Evolutionary conservation across 805 yeast species (phyloP), one percentile per base, ranked within the genome.

Genomic region (Starmerella floricola): DNA sequence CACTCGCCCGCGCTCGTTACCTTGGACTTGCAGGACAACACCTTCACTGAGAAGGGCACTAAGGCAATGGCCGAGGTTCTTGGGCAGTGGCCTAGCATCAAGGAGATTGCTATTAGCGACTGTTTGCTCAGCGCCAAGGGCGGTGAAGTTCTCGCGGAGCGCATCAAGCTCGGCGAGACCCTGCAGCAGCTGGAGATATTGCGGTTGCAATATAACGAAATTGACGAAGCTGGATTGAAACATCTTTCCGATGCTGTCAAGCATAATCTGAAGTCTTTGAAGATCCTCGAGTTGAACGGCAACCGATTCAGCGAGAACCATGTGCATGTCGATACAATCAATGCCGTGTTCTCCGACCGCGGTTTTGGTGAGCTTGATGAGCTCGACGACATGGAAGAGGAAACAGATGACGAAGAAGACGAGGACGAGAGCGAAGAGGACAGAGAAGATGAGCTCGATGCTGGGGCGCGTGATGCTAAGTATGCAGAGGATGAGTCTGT

Each of bases 1-100:
- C 60, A 68, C 48, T 76, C 82, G 58, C 66, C 68, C 21, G 64
- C 71, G 19, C 71, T 91, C 54, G 68, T 75, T 52, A 73, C 72
- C 31, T 63, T 91, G 31, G 97, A 91, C 63, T 68, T 91, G 51
- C 96, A 91, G 66, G 99, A 91, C 62, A 91, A 91, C 63, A 91
- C 99, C 6, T 77, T 91, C 60, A 91, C 98, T 8, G 58, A 61
- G 16, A 63, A 63, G 37, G 85, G 88, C 4, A 74, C 87, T 5
- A 54, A 63, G 19, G 74, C 79, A 19, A 72, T 88, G 33, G 80
- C 91, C 18, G 62, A 66, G 15, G 70, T 68, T 21, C 62, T 91
- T 46, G 53, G 68, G 3, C 57, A 61, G 35, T 91, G 96, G 95
- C 61, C 68, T 26, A 48, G 66, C 6, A 71, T 91, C 56, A 64